A percentile compares a stretch with the other conserved stretches of the same genome.
phyloP scores from a whole-genome alignment of 1,284 basidiomycete genomes.

The Mycosarcoma mackinlayi region DNA sequence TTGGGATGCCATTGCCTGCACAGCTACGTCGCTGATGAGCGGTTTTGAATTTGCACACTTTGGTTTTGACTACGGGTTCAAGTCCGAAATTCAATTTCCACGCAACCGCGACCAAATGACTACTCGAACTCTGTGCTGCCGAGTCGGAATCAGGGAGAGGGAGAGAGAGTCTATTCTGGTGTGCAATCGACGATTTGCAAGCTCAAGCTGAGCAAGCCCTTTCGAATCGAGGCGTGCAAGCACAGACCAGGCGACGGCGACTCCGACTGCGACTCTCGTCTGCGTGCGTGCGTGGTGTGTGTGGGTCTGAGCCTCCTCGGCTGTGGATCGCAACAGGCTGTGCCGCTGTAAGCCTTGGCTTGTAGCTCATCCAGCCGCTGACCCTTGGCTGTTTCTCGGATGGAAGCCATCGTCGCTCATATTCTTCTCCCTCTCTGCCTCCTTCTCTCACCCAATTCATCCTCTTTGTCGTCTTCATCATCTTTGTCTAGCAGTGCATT shows the following conservation, averaged over 20 bases:
- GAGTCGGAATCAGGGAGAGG: too few relatives aligned
- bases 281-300: background rate
- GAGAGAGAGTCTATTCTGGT: too few relatives aligned
- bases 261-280: background rate
- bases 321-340: slow-evolving; percentile 16
- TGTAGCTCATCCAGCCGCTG: background rate
- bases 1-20: slow-evolving; percentile 6
- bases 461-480: too few relatives aligned
- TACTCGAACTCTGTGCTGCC: too few relatives aligned
- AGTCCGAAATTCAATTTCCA: too few relatives aligned
- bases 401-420: too few relatives aligned
- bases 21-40: slow-evolving; percentile 17
- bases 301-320: too few relatives aligned
- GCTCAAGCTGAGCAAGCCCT: slow-evolving; percentile 1
- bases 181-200: background rate
- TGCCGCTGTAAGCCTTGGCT: slow-evolving; percentile 14
- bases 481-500: too few relatives aligned
- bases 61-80: too few relatives aligned
- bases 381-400: too few relatives aligned
- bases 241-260: slow-evolving; percentile 33
- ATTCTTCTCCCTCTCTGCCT: slow-evolving; percentile 2
- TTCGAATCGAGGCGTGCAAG: slow-evolving; percentile 13
- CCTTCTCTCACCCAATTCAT: background rate
- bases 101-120: too few relatives aligned
- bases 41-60: slow-evolving; percentile 3